These are phyloP conservation scores for Ophiocordyceps camponoti-rufipedis DNA, from an alignment of 2,329 filamentous ascomycete genomes.

Conservation along the genomic window DNA sequence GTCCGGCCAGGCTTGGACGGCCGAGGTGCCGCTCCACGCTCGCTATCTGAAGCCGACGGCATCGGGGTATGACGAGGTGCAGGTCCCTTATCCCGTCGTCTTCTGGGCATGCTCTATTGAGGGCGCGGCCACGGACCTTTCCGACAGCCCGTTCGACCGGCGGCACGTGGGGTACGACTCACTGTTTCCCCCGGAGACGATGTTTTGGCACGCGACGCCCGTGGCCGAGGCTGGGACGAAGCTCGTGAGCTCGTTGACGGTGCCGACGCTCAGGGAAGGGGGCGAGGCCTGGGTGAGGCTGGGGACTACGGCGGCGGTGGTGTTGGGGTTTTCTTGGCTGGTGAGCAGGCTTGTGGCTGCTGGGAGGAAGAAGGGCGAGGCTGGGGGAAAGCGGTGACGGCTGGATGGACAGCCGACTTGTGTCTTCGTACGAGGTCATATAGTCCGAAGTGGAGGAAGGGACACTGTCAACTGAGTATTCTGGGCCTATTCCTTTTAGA, in stretches of 20 bases:
- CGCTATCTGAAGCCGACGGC: slow-evolving; percentile 54
- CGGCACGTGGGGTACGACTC: slow-evolving; percentile 72
- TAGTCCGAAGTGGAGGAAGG: too few species aligned
- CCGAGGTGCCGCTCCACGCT: slow-evolving; percentile 64
- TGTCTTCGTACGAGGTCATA: too few species aligned
- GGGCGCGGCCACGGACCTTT: slow-evolving; percentile 32
- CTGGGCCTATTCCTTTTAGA: too few species aligned
- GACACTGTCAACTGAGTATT: too few species aligned
- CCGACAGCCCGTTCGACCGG: slow-evolving; percentile 69
- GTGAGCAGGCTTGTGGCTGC: neutral
- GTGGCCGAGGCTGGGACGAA: neutral
- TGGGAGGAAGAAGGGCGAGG: neutral
- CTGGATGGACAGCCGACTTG: too few species aligned
- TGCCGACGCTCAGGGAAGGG: neutral
- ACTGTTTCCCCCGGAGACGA: slow-evolving; percentile 31
- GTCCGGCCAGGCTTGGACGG: slow-evolving; percentile 35
- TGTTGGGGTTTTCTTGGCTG: neutral
- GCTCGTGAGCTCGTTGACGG: neutral
- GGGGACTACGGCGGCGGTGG: neutral
- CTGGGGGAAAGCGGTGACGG: too few species aligned
- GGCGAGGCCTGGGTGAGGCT: neutral
- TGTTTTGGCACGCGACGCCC: neutral
- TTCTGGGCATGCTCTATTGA: slow-evolving; percentile 69
- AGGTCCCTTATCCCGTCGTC: slow-evolving; percentile 64
- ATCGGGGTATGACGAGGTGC: slow-evolving; percentile 32